These are phyloP conservation scores for Biscutella laevigata DNA, from an alignment of 441 rosid genomes.

Conservation along the genomic window DNA sequence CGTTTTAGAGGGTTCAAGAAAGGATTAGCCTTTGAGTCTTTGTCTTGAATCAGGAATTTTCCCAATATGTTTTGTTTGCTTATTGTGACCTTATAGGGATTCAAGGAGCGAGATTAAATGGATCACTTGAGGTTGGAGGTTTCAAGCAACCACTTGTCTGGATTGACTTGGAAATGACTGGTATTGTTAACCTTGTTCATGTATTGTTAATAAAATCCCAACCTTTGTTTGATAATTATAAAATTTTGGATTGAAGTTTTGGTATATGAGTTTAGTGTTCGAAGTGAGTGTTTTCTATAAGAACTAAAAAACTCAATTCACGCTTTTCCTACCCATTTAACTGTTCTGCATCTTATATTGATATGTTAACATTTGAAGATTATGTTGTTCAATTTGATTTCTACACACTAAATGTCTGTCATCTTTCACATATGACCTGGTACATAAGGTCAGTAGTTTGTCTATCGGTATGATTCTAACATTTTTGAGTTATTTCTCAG, in stretches of 20 bases:
- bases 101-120: slow-evolving; percentile 15
- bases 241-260: not conserved
- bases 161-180: slow-evolving; percentile 95
- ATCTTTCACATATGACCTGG: not conserved
- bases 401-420: too few relatives aligned
- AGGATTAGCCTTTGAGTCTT: too few relatives aligned
- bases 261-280: not conserved
- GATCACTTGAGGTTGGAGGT: slow-evolving; percentile 16
- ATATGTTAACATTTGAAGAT: too few relatives aligned
- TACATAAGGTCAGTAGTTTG: not conserved
- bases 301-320: too few relatives aligned
- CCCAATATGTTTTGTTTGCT: not conserved
- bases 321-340: too few relatives aligned
- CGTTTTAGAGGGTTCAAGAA: too few relatives aligned
- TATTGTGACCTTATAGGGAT: not conserved
- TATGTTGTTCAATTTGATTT: too few relatives aligned
- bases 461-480: not conserved
- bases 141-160: slow-evolving; percentile 81
- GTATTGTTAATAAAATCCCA: not conserved
- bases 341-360: too few relatives aligned
- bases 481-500: not conserved
- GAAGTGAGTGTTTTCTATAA: too few relatives aligned
- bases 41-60: not conserved
- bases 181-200: slow-evolving; percentile 25
- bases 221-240: not conserved